Base-by-base conservation (phyloP, 441 rosid genomes). In the Populus hybrid region DNA sequence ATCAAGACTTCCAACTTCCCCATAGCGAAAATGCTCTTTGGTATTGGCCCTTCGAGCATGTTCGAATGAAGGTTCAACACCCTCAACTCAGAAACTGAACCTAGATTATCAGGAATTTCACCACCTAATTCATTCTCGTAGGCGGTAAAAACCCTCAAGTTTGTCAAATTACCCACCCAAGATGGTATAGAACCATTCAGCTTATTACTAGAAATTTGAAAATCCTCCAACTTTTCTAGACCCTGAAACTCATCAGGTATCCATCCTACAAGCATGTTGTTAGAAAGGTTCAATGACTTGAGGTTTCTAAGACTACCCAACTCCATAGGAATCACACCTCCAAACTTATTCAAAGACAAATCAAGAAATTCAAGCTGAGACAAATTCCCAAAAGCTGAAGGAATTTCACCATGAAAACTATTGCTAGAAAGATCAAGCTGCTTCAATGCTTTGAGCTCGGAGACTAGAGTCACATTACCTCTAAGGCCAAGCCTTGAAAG, bases 371-470 rank as follows among this genome's bases (percentile, higher is more conserved):
- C 93, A 78, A 95, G 97, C 86, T 83, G 81, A 72, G 95, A 88
- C 59, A 95, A 86, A 67, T 87, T 86, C 50, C 97, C 93, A 80
- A 95, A 78, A 82, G 91, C 84, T 16, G 90, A 79, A 78, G 98
- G 99, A 53, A 95, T 85, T 0, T 85, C 80, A 66, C 97, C 94
- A 71, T 73, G 83, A 84, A 95, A 92, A 85, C 72, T 83, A 82
- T 94, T 95, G 72, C 81, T 71, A 76, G 98, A 92, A 76, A 95
- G 97, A 83, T 93, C 99, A 77, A 95, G 98, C 80, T 81, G 88
- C 83, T 83, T 90, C 82, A 95, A 80, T 68, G 90, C 87, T 86
- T 84, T 89, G 84, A 95, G 94, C 77, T 87, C 79, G 73, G 98
- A 91, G 82, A 92, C 79, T 69, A 87, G 64, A 83, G 89, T 81